Evolutionary conservation across 2,329 filamentous ascomycete genomes (phyloP).

Genomic region (Apiospora rasikravindrae): DNA sequence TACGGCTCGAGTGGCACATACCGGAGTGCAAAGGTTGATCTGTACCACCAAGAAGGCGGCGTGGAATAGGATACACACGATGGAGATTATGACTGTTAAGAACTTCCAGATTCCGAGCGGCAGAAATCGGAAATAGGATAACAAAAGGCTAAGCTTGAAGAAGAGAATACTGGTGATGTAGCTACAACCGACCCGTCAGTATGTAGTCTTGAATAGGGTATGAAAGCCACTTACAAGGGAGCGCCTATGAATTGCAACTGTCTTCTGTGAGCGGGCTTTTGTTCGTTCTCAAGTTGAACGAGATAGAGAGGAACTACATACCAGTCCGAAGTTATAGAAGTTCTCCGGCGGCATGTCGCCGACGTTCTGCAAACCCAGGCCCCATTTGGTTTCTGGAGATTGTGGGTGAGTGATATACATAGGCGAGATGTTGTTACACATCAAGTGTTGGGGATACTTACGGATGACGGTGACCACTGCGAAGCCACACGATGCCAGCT

Average conservation of each 20-base stretch:
- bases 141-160: constrained; percentile 52
- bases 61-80: constrained; percentile 44
- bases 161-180: constrained; percentile 49
- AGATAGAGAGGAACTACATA: constrained; percentile 25
- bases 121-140: constrained; percentile 52
- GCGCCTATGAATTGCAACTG: constrained; percentile 45
- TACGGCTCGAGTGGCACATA: constrained; percentile 22
- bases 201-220: background rate
- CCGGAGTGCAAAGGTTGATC: constrained; percentile 44
- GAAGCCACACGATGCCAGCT: constrained; percentile 40
- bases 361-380: constrained; percentile 43
- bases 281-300: background rate
- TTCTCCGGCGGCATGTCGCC: constrained; percentile 45
- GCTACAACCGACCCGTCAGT: constrained; percentile 28
- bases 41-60: constrained; percentile 44
- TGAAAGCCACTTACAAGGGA: constrained; percentile 42
- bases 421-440: background rate
- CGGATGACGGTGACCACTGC: constrained; percentile 42
- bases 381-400: constrained; percentile 50
- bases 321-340: constrained; percentile 45
- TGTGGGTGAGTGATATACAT: background rate
- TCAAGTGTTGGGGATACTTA: constrained; percentile 31
- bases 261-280: background rate
- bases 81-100: constrained; percentile 41
- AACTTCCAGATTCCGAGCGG: constrained; percentile 42